Conservation (phyloP, 192 early-diverging fungal species). For the Coemansia sp. region DNA sequence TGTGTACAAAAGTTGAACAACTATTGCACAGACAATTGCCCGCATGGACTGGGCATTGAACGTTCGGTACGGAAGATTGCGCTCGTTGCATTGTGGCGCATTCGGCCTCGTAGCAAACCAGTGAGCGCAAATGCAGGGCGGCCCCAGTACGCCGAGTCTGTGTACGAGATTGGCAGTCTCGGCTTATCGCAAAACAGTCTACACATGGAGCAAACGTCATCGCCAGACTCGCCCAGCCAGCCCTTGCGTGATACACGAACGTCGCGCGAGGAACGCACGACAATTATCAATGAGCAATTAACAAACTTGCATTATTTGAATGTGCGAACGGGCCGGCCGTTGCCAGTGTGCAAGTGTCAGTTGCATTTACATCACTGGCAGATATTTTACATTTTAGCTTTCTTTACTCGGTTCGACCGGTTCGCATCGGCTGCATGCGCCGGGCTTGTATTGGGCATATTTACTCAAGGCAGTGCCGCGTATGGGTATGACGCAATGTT, state of each 20-base stretch:
- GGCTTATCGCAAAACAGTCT: too few relatives aligned
- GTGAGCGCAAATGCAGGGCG: background rate
- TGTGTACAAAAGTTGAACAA: slow-evolving; percentile 24
- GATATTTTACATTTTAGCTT: slow-evolving; percentile 77
- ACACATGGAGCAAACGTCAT: background rate
- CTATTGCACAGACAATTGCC: slow-evolving; percentile 33
- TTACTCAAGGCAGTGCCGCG: slow-evolving; percentile 69
- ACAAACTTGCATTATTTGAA: slow-evolving; percentile 35
- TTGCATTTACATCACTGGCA: slow-evolving; percentile 84
- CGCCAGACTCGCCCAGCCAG: slow-evolving; percentile 31
- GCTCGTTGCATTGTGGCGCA: slow-evolving; percentile 25
- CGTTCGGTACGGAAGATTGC: slow-evolving; percentile 26
- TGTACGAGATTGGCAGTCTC: background rate
- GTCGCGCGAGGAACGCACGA: slow-evolving; percentile 24
- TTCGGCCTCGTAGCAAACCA: background rate
- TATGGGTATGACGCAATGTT: slow-evolving; percentile 62
- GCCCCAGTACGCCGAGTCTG: background rate
- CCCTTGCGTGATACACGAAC: slow-evolving; percentile 14
- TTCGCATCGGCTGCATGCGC: slow-evolving; percentile 67
- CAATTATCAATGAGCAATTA: slow-evolving; percentile 20
- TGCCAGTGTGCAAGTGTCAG: slow-evolving; percentile 27
- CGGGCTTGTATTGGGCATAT: slow-evolving; percentile 70
- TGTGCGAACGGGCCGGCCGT: slow-evolving; percentile 9
- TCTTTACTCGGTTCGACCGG: slow-evolving; percentile 75
- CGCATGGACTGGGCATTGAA: slow-evolving; percentile 48